Percentiles rank a stretch among this genome's conserved stretches.
Conservation (phyloP, 2,329 filamentous ascomycete species). For the Cercospora citrullina region DNA sequence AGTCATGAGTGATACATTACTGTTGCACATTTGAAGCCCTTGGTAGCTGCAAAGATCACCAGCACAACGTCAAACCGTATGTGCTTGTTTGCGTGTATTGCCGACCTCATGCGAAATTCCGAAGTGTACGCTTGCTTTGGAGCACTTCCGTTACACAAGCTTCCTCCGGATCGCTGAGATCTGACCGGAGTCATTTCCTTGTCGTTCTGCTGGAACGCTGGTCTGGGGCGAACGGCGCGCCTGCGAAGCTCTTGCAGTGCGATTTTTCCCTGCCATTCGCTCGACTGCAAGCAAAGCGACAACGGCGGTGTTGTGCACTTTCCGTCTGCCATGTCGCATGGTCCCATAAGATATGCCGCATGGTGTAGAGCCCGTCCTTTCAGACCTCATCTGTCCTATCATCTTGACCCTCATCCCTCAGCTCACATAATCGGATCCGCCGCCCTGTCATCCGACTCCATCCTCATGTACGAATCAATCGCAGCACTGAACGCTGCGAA, state of each 20-base stretch:
- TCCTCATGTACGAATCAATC: constrained; percentile 88
- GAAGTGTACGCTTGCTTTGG: background rate
- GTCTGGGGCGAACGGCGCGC: background rate
- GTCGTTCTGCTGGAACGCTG: background rate
- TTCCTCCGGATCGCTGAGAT: background rate
- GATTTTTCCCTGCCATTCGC: background rate
- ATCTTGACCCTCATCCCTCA: background rate
- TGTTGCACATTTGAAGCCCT: constrained; percentile 4
- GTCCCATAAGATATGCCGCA: background rate
- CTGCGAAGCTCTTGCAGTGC: background rate
- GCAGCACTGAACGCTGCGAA: constrained; percentile 92
- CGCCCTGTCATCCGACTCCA: constrained; percentile 53
- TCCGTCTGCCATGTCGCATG: background rate
- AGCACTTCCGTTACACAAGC: constrained; percentile 18
- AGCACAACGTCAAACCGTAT: background rate
- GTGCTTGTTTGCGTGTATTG: background rate
- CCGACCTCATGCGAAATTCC: background rate
- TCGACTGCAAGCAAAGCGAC: background rate
- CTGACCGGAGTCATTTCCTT: constrained; percentile 6
- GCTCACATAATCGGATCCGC: constrained; percentile 41
- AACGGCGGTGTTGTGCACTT: background rate
- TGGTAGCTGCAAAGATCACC: background rate
- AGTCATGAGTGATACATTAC: constrained; percentile 2
- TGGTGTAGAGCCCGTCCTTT: background rate
- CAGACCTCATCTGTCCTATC: background rate